Conservation (phyloP, 495 filamentous ascomycete genomes). For the Penicillium tannophilum region DNA sequence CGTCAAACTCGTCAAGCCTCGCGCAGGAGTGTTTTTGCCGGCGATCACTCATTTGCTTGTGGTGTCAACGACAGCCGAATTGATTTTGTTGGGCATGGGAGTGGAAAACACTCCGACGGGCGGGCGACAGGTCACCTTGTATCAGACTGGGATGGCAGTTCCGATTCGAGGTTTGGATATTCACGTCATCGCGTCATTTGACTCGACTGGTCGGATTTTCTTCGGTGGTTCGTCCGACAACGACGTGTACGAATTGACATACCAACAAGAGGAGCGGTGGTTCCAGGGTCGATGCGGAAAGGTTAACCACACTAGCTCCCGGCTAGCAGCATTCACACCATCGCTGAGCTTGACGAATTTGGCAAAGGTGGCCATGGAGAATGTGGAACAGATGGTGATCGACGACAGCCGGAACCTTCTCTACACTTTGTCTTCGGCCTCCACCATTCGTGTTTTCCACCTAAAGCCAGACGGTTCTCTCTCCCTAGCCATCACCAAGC, state of each 20-base stretch:
- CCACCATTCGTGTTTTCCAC: conserved; percentile 84
- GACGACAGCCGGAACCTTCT: conserved; percentile 87
- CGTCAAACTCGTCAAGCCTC: conserved; percentile 80
- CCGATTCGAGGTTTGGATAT: conserved; percentile 72
- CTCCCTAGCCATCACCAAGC: conserved; percentile 57
- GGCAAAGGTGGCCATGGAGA: conserved; percentile 53
- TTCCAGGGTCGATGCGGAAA: conserved; percentile 80
- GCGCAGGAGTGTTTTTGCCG: conserved; percentile 77
- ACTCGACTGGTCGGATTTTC: conserved; percentile 83
- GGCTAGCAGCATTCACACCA: conserved; percentile 71
- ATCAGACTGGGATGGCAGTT: conserved; percentile 79
- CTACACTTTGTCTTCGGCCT: conserved; percentile 84
- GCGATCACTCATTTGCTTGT: conserved; percentile 84
- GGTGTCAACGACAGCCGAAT: conserved; percentile 79
- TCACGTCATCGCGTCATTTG: conserved; percentile 73
- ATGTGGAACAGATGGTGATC: conserved; percentile 73
- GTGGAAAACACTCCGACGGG: conserved; percentile 62
- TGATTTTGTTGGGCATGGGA: conserved; percentile 80
- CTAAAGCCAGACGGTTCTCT: conserved; percentile 60
- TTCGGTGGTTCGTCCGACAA: conserved; percentile 78
- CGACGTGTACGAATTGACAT: conserved; percentile 89
- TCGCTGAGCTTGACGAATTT: conserved; percentile 49
- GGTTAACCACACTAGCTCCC: conserved; percentile 81
- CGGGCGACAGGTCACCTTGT: conserved; percentile 69
- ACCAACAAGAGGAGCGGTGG: conserved; percentile 97